phyloP scores from a whole-genome alignment of 2,329 filamentous ascomycete species.

The Fusarium redolens region DNA sequence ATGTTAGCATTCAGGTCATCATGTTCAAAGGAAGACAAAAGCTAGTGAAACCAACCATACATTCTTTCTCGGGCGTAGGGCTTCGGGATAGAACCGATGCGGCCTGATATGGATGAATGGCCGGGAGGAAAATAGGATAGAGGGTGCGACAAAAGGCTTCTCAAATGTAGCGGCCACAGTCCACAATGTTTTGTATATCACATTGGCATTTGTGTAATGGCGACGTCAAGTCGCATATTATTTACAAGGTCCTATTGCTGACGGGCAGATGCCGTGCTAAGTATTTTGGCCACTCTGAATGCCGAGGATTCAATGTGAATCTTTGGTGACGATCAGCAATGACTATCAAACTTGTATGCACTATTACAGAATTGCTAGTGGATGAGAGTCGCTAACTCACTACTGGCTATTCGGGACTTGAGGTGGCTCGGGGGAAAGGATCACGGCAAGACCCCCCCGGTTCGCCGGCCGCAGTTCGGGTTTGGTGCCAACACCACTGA shows the following conservation, averaged over 20 bases:
- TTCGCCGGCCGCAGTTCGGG: slow-evolving; percentile 43
- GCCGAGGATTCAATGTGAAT: slow-evolving; percentile 22
- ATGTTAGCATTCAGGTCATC: background rate
- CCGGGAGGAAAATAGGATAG: background rate
- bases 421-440: slow-evolving; percentile 47
- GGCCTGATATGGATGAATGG: slow-evolving; percentile 11
- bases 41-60: slow-evolving; percentile 17
- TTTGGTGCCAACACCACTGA: background rate
- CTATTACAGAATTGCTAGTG: slow-evolving; percentile 4
- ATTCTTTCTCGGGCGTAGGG: slow-evolving; percentile 39
- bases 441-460: slow-evolving; percentile 44
- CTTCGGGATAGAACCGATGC: slow-evolving; percentile 19
- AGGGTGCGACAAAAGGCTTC: background rate
- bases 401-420: slow-evolving; percentile 40
- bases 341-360: background rate
- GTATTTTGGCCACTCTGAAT: slow-evolving; percentile 25
- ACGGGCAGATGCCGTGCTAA: slow-evolving; percentile 10
- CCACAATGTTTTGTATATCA: background rate
- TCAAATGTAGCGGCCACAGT: background rate
- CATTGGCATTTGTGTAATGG: slow-evolving; percentile 1
- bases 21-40: background rate
- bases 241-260: slow-evolving; percentile 3
- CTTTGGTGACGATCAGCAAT: slow-evolving; percentile 25
- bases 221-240: slow-evolving; percentile 19
- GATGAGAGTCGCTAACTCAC: slow-evolving; percentile 23